Base-by-base conservation (phyloP, 352 stramenopile species). In the Globisporangium alternatum region DNA sequence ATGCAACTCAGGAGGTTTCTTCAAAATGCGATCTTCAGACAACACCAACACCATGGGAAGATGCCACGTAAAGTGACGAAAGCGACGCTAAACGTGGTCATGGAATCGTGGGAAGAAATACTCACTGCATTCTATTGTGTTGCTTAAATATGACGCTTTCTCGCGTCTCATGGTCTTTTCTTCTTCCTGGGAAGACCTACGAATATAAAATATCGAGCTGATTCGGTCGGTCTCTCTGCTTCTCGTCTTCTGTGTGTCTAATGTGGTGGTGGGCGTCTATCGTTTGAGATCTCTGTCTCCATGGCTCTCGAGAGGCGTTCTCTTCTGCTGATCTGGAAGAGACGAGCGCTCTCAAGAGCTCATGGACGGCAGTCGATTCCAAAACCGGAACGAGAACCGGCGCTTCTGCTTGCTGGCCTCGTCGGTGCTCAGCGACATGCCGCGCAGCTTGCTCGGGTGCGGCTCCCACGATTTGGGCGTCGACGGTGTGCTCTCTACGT, bases 301-400 rank as follows among this genome's bases (percentile, higher is more conserved):
- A 17, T 43, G 37, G 10, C 37, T 43, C 37, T 28, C 25, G 25
- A 28, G 25, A 28, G 25, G 25, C 25, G 25, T 28, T 28, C 25
- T 28, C 25, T 28, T 28, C 25, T 28, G 25, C 25, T 2, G 25
- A 28, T 28, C 25, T 28, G 25, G 25, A 28, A 28, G 25, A 28
- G 25, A 28, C 2, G 45, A 22, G 10, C 5, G n/a, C 47, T 30
- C 45, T 64, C 58, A 58, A 12, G 59, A 65, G 15, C 59, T 55
- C 33, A 41, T 63, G 51, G 51, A 57, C 17, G 51, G 33, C 57
- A 67, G 15, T 69, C 48, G 65, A 44, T 62, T 68, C 83, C 83
- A 91, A 69, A 91, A 90, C 19, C 77, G 78, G 55, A 91, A 65
- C 62, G 77, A 86, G 65, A 90, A 91, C 71, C 81, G 89, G 65